Base-by-base conservation (phyloP, 1,284 basidiomycete genomes). In the Malassezia cuniculi region DNA sequence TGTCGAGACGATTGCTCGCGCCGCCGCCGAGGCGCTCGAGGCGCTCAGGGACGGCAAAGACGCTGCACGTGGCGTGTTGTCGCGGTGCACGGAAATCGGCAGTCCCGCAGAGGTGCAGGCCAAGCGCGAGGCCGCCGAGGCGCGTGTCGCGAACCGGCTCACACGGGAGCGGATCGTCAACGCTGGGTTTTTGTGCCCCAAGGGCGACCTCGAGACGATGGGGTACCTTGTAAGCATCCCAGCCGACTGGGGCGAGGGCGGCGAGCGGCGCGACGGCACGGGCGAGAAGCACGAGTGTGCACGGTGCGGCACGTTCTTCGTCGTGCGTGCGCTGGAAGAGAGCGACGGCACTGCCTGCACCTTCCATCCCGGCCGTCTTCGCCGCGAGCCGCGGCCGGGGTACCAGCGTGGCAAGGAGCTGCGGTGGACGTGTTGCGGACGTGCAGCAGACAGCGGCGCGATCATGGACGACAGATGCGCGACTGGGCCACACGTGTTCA, bases 401-500 rank as follows among this genome's bases (percentile, higher is more conserved):
- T 14, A 21, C 18, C 4, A 3, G 24, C 4, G 20, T 30, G 36
- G 49, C n/a, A 42, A 50, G 15, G 41, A 52, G 10, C 50, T 47
- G 22, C 32, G 54, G 2, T 65, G 60, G 60, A 52, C 42, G 6
- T 65, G 61, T 45, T 65, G 61, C 34, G 50, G 37, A 21, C 48
- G 51, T 37, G 34, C 41, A 16, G 55, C 57, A 1, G 60, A 57
- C 9, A 30, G 39, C 22, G 46, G 40, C 27, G 42, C 45, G 15
- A 41, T 54, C 1, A 55, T 53, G 17, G 50, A 57, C 22, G 50
- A 50, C 26, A 48, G 55, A 20, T 60, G 57, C 35, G 50, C 53
- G 2, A 47, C 48, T 8, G 59, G 57, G 5, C 60, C 60, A 4
- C 61, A 65, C 41, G 60, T 63, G 3, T 65, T 60, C 49, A 62